Evolutionary conservation across 345 rosid species (phyloP), one percentile per base, ranked within the genome.

Genomic region (Sapria himalayana): DNA sequence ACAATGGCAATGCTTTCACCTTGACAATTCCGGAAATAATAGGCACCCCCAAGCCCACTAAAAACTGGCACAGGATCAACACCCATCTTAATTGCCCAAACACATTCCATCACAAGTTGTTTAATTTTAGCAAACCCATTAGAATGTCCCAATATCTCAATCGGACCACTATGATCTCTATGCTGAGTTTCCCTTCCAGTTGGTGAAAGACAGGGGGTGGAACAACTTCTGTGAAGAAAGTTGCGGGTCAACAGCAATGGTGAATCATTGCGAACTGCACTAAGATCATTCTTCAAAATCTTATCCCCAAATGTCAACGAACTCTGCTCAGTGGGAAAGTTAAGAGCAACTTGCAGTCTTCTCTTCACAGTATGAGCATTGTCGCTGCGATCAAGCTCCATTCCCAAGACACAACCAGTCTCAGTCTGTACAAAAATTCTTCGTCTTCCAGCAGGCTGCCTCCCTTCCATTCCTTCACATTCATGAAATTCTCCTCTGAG

Each of bases 191-290:
- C 95, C 46, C 47, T 80, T 37, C 93, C 93, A 5, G 74, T 66
- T 4, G 99, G 99, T 0, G 93, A 91, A 49, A 91, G 93, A 60
- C 99, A 91, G 12, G 95, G 99, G 52, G 99, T 91, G 1, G 95
- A 84, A 12, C 86, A 80, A 71, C 99, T 91, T 50, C 95, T 59
- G 41, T 91, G 99, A 57, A 91, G 43, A 34, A 44, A 56, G 45
- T 75, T 80, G 29, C 99, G 63, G 10, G 78, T 80, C 36, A 91
- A 68, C 15, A 91, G 92, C 43, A 91, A 85, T 0, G 93, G 93
- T 3, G 89, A 77, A 60, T 73, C 95, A 7, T 73, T 73, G 46
- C 92, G 79, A 47, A 91, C 78, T 5, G 74, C 85, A 55, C 93
- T 84, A 12, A 91, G 74, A 27, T 91, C 99, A 33, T 91, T 80